Percentiles rank a stretch among this genome's conserved stretches.
These are phyloP conservation scores for Teratosphaeria epicoccoides DNA, from an alignment of 2,329 filamentous ascomycete species.

Conservation along the genomic window DNA sequence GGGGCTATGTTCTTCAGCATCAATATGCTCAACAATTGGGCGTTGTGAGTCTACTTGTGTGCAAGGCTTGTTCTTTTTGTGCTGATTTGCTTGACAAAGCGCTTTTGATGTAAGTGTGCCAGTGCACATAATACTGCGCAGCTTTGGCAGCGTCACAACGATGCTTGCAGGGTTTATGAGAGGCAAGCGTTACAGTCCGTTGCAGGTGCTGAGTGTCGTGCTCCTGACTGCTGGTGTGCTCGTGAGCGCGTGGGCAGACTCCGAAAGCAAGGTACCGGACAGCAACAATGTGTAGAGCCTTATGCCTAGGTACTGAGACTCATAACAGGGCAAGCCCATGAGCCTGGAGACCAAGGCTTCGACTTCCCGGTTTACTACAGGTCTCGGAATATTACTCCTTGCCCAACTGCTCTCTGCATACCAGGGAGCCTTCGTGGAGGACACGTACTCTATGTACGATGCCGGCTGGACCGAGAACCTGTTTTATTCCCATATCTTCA, in stretches of 20 bases:
- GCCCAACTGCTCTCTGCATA: conserved; percentile 85
- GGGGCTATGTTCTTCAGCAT: conserved; percentile 86
- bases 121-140: conserved; percentile 90
- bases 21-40: conserved; percentile 94
- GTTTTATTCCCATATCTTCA: conserved; percentile 78
- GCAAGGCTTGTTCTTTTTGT: neutral
- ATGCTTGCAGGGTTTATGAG: conserved; percentile 82
- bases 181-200: conserved; percentile 70
- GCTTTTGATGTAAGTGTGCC: conserved; percentile 94
- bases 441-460: conserved; percentile 75
- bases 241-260: conserved; percentile 80
- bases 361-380: conserved; percentile 49
- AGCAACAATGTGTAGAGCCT: neutral
- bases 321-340: conserved; percentile 33
- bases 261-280: conserved; percentile 61
- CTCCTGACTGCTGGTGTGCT: conserved; percentile 80
- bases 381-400: conserved; percentile 71
- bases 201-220: conserved; percentile 72
- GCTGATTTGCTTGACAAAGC: conserved; percentile 6
- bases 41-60: conserved; percentile 45
- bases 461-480: conserved; percentile 91
- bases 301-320: neutral
- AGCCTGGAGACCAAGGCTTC: conserved; percentile 29
- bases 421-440: conserved; percentile 91
- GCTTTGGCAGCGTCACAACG: conserved; percentile 89